Percentiles rank a stretch among this genome's conserved stretches.
Conservation (phyloP, 331 rosid species). For the Telfairia occidentalis region DNA sequence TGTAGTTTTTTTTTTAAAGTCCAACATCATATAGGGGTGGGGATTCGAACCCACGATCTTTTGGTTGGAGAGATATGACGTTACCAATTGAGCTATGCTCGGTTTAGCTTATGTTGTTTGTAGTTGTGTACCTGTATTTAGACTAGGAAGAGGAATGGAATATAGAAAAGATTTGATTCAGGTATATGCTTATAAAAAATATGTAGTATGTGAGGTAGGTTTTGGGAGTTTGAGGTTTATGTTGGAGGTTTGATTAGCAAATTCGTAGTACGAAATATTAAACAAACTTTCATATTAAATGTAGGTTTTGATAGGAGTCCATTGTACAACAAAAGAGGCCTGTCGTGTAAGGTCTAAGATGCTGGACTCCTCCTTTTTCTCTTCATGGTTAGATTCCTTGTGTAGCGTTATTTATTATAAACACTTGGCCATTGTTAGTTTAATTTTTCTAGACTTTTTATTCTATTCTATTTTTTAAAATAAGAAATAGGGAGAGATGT, state of each 20-base stretch:
- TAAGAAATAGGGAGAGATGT: too few species aligned
- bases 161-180: neutral
- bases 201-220: neutral
- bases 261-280: neutral
- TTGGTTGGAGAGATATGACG: too few species aligned
- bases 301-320: neutral
- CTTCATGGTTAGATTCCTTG: neutral
- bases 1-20: neutral
- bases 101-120: too few species aligned
- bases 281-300: neutral
- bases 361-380: neutral
- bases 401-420: too few species aligned
- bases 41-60: too few species aligned
- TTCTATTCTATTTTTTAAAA: too few species aligned
- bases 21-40: too few species aligned
- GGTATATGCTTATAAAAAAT: neutral
- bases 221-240: too few species aligned
- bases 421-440: neutral
- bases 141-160: neutral
- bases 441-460: too few species aligned
- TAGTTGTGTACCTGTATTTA: neutral
- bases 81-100: too few species aligned
- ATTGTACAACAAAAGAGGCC: neutral
- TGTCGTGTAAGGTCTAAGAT: too few species aligned
- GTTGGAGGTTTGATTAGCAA: neutral